phyloP scores from a whole-genome alignment of 2,329 filamentous ascomycete genomes.

The Sporothrix humicola region DNA sequence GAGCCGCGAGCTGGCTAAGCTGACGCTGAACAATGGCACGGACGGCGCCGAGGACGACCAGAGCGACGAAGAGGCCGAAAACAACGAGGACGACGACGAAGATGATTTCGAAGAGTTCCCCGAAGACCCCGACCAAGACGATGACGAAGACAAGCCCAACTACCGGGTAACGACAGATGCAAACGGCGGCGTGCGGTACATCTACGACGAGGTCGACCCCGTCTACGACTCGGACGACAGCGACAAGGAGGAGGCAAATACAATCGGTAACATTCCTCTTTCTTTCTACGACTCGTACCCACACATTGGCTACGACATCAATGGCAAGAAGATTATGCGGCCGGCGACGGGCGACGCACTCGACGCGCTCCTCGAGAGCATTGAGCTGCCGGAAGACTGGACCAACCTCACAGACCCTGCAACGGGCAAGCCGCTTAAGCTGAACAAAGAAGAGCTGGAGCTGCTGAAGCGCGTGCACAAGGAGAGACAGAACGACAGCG shows the following conservation, averaged over 20 bases:
- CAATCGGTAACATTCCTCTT: slow-evolving; percentile 91
- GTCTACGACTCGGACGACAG: slow-evolving; percentile 96
- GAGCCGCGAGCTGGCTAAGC: slow-evolving; percentile 47
- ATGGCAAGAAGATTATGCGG: slow-evolving; percentile 96
- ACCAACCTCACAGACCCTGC: slow-evolving; percentile 92
- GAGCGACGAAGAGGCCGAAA: slow-evolving; percentile 61
- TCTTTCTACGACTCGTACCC: slow-evolving; percentile 97
- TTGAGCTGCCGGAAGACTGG: slow-evolving; percentile 96
- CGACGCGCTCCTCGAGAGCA: slow-evolving; percentile 92
- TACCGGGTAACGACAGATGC: slow-evolving; percentile 75
- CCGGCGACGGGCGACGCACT: slow-evolving; percentile 92
- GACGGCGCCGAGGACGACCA: slow-evolving; percentile 44
- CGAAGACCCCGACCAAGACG: slow-evolving; percentile 43
- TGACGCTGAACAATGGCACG: slow-evolving; percentile 43
- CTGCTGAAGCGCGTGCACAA: slow-evolving; percentile 86
- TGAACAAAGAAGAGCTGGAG: slow-evolving; percentile 87
- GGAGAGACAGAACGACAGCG: slow-evolving; percentile 85
- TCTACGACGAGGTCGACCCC: slow-evolving; percentile 92
- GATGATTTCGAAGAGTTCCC: background rate
- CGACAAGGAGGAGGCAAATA: slow-evolving; percentile 78
- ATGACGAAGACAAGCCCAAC: slow-evolving; percentile 52
- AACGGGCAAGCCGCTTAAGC: slow-evolving; percentile 88
- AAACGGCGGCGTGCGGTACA: slow-evolving; percentile 86
- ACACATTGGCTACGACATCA: slow-evolving; percentile 98
- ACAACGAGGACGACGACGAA: slow-evolving; percentile 49